Base-by-base conservation (phyloP, 176 grass and related monocot genomes). In the Pontederia crassipes region DNA sequence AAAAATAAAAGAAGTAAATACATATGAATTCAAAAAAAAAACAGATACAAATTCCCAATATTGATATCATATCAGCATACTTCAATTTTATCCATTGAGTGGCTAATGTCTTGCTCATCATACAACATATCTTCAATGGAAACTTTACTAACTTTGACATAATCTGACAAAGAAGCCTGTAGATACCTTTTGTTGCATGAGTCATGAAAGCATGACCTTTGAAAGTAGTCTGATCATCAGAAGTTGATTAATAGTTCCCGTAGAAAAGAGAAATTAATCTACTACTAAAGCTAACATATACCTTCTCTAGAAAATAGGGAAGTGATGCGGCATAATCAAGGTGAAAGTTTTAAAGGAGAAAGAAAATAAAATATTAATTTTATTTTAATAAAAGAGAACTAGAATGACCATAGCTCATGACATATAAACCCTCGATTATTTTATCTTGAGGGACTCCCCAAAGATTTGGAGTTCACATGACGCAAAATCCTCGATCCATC, bases 71-170 rank as follows among this genome's bases (percentile, higher is more conserved):
- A 8, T 4, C n/a, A n/a, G 10, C 14, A 1, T 72, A 87, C 92
- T 83, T 96, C 92, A 48, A 90, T 90, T 65, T 96, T 96, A 2
- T 96, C 86, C 83, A 95, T 86, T 17, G 91, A 87, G 8, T 86
- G 80, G 8, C 79, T 13, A 20, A 95, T 95, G 48, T 90, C 91
- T 35, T 75, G 79, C 69, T 96, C 91, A 48, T 96, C 87, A 63
- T 75, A 96, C 10, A 96, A 20, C 91, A 90, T 90, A 63, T 96
- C 91, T 28, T 96, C 91, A 15, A 89, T 83, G 2, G 91, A 90
- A 51, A 96, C 86, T 80, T 96, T 96, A 78, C 91, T 96, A 20
- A 96, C 91, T 64, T 96, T 96, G 57, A 96, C 91, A 49, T 96
- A 96, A 73, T 96, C 91, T 0, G 76, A 85, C 20, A 96, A 72